Conservation (phyloP, 2,329 filamentous ascomycete genomes). For the Fusarium armeniacum region DNA sequence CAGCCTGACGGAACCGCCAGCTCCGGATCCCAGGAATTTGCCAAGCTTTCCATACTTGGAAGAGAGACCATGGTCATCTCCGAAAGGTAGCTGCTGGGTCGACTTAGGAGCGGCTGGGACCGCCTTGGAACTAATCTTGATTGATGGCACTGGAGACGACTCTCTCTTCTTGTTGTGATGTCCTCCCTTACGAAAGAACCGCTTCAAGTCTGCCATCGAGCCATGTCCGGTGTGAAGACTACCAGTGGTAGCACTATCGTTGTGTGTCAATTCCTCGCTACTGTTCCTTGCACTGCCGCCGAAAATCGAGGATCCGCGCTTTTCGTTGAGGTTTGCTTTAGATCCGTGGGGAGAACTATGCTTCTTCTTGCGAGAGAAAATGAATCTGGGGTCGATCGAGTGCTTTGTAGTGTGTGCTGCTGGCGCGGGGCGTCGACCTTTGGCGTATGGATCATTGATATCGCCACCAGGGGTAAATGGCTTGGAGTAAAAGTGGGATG, state of each 20-base stretch:
- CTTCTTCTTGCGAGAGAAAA: constrained; percentile 83
- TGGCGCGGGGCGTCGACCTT: constrained; percentile 80
- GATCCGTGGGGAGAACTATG: constrained; percentile 69
- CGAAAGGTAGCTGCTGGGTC: constrained; percentile 83
- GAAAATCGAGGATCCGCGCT: constrained; percentile 63
- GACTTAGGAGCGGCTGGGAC: constrained; percentile 62
- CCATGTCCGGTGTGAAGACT: constrained; percentile 64
- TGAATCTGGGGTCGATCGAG: constrained; percentile 82
- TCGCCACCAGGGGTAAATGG: constrained; percentile 86
- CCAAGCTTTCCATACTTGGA: constrained; percentile 97
- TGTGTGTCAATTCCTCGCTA: constrained; percentile 54
- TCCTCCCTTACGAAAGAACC: constrained; percentile 90
- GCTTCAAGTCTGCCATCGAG: constrained; percentile 94
- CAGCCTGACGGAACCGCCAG: constrained; percentile 91
- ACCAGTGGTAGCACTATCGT: constrained; percentile 47
- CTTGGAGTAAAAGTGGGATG: constrained; percentile 75
- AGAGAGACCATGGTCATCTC: constrained; percentile 89
- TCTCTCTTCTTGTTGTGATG: constrained; percentile 79
- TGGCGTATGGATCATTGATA: constrained; percentile 87
- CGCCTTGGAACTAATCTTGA: constrained; percentile 64
- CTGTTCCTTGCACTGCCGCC: constrained; percentile 52
- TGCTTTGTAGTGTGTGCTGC: constrained; percentile 72
- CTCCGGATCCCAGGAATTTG: constrained; percentile 91
- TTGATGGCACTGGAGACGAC: constrained; percentile 69
- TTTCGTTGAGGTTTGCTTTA: constrained; percentile 67